Evolutionary conservation across 139 green algal genomes (phyloP).

Genomic region (Coelastrella sp.): DNA sequence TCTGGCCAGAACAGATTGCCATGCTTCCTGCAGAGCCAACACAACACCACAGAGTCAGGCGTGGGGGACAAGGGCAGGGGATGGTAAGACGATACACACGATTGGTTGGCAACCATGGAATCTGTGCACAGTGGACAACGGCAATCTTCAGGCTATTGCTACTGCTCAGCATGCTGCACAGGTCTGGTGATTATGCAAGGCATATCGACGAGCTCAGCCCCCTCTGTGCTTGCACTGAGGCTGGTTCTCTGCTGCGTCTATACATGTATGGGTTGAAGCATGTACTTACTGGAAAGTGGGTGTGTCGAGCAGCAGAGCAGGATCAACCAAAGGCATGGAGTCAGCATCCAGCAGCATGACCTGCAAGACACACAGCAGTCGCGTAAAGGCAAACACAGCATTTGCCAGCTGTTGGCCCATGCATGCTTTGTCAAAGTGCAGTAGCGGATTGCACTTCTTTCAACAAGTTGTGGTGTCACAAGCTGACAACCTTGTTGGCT

Average conservation of each 20-base stretch:
- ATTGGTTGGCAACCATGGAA: background rate
- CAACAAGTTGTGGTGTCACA: no score
- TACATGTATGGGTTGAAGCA: background rate
- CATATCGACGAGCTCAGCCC: no score
- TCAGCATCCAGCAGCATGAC: slow-evolving; percentile 60
- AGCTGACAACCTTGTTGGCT: no score
- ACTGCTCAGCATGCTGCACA: no score
- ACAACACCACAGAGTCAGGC: no score
- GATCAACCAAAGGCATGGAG: slow-evolving; percentile 48
- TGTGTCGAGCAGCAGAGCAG: slow-evolving; percentile 41
- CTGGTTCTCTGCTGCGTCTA: background rate
- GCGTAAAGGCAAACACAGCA: background rate
- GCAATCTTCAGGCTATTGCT: no score
- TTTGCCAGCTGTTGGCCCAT: background rate
- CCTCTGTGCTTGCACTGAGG: no score
- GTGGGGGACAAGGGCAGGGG: background rate
- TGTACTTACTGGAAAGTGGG: background rate
- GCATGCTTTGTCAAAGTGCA: background rate
- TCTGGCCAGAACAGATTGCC: slow-evolving; percentile 53
- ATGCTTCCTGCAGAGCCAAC: background rate
- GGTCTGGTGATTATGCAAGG: no score
- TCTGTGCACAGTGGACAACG: no score
- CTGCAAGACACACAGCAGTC: slow-evolving; percentile 11
- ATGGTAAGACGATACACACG: background rate
- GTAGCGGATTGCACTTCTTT: no score